A percentile compares a stretch with the other conserved stretches of the same genome.
These are phyloP conservation scores for Cordyceps javanica DNA, from an alignment of 2,329 filamentous ascomycete species.

Conservation along the genomic window DNA sequence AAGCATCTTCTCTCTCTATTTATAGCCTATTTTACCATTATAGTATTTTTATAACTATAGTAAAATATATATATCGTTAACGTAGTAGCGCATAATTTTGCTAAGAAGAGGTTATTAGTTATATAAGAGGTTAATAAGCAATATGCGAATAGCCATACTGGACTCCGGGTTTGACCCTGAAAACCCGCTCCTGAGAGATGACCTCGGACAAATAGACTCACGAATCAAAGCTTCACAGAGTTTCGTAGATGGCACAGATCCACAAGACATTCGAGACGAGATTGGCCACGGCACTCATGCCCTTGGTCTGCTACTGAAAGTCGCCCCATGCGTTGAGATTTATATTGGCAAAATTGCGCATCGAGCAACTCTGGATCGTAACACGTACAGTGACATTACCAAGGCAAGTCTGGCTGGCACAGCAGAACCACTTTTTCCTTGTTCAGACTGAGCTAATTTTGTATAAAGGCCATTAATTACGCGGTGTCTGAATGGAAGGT, in stretches of 20 bases:
- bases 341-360: not conserved
- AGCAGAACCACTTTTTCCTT: not conserved
- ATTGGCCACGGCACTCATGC: constrained; percentile 2
- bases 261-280: not conserved
- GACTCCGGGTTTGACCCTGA: not conserved
- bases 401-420: not conserved
- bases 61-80: no score
- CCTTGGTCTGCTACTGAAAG: not conserved
- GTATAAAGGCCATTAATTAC: not conserved
- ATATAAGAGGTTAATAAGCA: no score
- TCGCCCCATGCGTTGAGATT: not conserved
- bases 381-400: not conserved
- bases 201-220: not conserved
- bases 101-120: no score
- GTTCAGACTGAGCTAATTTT: not conserved
- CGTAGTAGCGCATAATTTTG: no score
- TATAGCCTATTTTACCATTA: no score
- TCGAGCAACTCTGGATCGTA: not conserved
- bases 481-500: not conserved
- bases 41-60: no score
- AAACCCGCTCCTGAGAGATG: not conserved
- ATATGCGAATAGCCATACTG: not conserved
- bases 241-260: not conserved
- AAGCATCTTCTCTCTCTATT: no score
- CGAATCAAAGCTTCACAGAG: not conserved